Conservation (phyloP, 2,329 filamentous ascomycete genomes). For the Sarocladiaceae sp. region DNA sequence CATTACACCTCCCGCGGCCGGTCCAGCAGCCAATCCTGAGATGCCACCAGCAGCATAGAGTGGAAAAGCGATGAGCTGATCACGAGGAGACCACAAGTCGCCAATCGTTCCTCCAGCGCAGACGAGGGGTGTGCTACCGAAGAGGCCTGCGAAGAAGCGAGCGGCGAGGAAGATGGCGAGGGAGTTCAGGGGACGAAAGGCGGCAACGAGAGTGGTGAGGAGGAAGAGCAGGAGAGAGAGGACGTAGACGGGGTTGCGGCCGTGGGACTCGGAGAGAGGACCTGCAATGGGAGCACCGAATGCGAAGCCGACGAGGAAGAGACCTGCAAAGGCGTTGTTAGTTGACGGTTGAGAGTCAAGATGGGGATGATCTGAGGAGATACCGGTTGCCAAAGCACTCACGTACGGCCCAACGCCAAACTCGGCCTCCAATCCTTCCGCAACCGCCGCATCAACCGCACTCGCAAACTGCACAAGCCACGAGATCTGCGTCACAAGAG, state of each 20-base stretch:
- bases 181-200: conserved; percentile 49
- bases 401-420: background rate
- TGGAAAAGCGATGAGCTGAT: conserved; percentile 4
- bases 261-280: conserved; percentile 54
- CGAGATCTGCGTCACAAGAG: conserved; percentile 1
- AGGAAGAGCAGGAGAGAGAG: conserved; percentile 41
- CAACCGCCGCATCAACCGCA: background rate
- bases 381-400: conserved; percentile 2
- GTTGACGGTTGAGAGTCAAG: background rate
- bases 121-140: conserved; percentile 54
- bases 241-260: conserved; percentile 33
- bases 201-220: conserved; percentile 36
- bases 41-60: conserved; percentile 4
- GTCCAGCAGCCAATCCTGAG: background rate
- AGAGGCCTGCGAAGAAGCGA: conserved; percentile 53
- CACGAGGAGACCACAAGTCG: conserved; percentile 37
- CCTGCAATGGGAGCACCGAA: conserved; percentile 57
- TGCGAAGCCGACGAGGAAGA: conserved; percentile 40
- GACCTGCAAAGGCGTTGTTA: no score
- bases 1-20: background rate
- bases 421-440: background rate
- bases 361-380: background rate
- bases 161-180: conserved; percentile 54
- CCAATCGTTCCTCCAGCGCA: conserved; percentile 59
- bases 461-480: conserved; percentile 8